phyloP scores from a whole-genome alignment of 441 rosid species.

The Breynia disticha region DNA sequence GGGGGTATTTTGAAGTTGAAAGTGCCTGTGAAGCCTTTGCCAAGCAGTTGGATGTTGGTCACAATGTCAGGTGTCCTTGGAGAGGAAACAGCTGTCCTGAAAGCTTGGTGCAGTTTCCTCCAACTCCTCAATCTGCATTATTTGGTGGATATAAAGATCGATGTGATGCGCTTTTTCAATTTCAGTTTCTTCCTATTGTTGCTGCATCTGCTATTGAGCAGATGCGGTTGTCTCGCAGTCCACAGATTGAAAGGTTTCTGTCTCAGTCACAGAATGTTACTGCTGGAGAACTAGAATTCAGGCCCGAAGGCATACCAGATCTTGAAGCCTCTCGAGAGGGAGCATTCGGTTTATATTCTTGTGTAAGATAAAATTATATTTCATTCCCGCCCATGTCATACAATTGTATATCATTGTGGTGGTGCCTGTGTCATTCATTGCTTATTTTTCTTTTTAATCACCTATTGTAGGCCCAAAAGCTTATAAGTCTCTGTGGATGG shows the following conservation, averaged over 20 bases:
- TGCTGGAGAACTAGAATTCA: slow-evolving; percentile 46
- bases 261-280: slow-evolving; percentile 52
- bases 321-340: slow-evolving; percentile 51
- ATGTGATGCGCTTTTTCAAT: slow-evolving; percentile 93
- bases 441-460: slow-evolving; percentile 4
- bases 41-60: slow-evolving; percentile 81
- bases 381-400: too few relatives aligned
- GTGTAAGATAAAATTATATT: slow-evolving; percentile 38
- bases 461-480: slow-evolving; percentile 71
- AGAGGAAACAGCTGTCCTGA: slow-evolving; percentile 87
- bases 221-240: slow-evolving; percentile 61
- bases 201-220: slow-evolving; percentile 66
- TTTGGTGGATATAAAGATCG: slow-evolving; percentile 98
- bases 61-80: slow-evolving; percentile 79
- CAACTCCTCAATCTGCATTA: slow-evolving; percentile 90
- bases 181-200: slow-evolving; percentile 77
- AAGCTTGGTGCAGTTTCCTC: slow-evolving; percentile 99
- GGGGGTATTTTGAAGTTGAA: slow-evolving; percentile 34
- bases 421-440: background rate
- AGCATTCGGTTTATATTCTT: slow-evolving; percentile 42
- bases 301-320: slow-evolving; percentile 47
- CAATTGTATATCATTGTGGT: background rate
- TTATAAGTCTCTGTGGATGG: slow-evolving; percentile 99
- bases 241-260: slow-evolving; percentile 66
- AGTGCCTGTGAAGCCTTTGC: slow-evolving; percentile 57